Evolutionary conservation across 1,284 basidiomycete genomes (phyloP).

Genomic region (Melanopsichium pennsylvanicum): DNA sequence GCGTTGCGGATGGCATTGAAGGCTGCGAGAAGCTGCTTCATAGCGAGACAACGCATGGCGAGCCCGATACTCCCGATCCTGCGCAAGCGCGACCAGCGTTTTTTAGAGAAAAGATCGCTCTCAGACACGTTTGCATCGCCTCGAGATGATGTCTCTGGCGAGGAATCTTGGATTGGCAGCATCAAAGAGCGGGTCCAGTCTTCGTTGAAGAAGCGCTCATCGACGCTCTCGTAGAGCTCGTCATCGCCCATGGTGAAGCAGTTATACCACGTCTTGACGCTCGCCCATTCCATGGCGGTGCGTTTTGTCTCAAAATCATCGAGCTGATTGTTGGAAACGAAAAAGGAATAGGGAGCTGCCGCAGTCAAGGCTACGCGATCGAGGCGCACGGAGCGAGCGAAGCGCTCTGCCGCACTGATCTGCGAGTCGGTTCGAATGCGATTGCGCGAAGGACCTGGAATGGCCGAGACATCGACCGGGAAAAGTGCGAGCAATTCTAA

Average conservation of each 20-base stretch:
- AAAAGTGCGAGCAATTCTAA: conserved; percentile 36
- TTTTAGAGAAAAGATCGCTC: conserved; percentile 18
- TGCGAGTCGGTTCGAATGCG: conserved; percentile 34
- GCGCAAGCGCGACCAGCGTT: conserved; percentile 19
- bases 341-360: conserved; percentile 31
- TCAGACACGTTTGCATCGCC: no score
- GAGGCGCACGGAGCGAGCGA: conserved; percentile 32
- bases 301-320: conserved; percentile 36
- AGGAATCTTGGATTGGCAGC: conserved; percentile 1
- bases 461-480: conserved; percentile 37
- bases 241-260: conserved; percentile 40
- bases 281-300: conserved; percentile 33
- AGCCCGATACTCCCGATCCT: conserved; percentile 29
- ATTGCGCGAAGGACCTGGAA: conserved; percentile 33
- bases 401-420: conserved; percentile 28
- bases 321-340: conserved; percentile 17
- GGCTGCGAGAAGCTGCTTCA: conserved; percentile 16
- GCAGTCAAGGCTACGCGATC: conserved; percentile 34
- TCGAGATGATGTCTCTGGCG: no score
- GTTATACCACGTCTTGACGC: conserved; percentile 39
- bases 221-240: conserved; percentile 37
- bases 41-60: conserved; percentile 30
- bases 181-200: conserved; percentile 32
- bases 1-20: conserved; percentile 20
- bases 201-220: conserved; percentile 23